Evolutionary conservation across 2,329 filamentous ascomycete genomes (phyloP), one percentile per base, ranked within the genome.

Genomic region (Verticillium nubilum): DNA sequence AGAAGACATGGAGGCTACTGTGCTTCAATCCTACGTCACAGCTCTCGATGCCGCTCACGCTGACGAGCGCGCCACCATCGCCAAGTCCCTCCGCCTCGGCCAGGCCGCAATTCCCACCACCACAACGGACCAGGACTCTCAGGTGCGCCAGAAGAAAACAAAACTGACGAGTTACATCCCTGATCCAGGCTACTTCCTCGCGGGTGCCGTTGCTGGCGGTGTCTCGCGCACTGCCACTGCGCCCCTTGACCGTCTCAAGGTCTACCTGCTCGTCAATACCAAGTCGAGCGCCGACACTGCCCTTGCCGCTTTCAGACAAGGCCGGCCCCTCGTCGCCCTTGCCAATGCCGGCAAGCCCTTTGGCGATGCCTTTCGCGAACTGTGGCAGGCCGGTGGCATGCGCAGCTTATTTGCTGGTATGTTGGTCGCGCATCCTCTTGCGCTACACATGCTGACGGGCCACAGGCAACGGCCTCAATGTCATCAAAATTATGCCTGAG

Each of bases 401-500:
- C 85, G 90, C 60, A 96, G 92, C 71, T 86, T 98, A 65, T 99
- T 97, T 77, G 93, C 94, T 65, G 95, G 92, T 96, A 76, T 73
- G 87, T 65, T 27, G 17, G 17, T 19, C 31, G 56, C 33, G 19
- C 5, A 47, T n/a, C 9, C 50, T n/a, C 31, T 26, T 56, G 19
- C 31, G 13, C 4, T 5, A 7, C 19, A 25, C 29, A 4, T 25
- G 54, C 29, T 26, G 33, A 37, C 54, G 15, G 10, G 33, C 29
- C 2, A 42, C 67, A 96, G 93, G 95, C 37, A 99, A 99, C 69
- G 95, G 95, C 3, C 80, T 99, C 66, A 99, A 99, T 67, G 92
- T 99, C 2, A 75, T 97, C 69, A 99, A 99, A 74, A 95, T 99
- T 62, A 97, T 98, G 92, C 95, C 95, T 0, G 95, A 99, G 77